Base-by-base conservation (phyloP, 257 asterid species). In the Nicotiana noctiflora region DNA sequence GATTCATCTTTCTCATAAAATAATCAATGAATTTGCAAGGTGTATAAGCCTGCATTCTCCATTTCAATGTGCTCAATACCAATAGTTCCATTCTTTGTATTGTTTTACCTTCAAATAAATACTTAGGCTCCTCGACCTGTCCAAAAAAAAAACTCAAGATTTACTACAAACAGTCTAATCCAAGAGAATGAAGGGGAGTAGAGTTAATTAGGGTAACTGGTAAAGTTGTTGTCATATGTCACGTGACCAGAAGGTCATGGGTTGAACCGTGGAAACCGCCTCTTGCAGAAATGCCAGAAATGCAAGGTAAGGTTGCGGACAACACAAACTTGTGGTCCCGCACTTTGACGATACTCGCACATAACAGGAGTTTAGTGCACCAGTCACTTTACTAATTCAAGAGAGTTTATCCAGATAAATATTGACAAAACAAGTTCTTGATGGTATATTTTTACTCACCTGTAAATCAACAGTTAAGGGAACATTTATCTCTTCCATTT, bases 11-110 rank as follows among this genome's bases (percentile, higher is more conserved):
- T 29, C 81, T 81, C 8, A 85, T 74, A 86, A 86, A 88, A 83
- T 88, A 88, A 85, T 92, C 93, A 4, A 91, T 75, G 92, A 87
- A 93, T 83, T 85, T 84, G 80, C 83, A 88, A 59, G 98, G 98
- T 17, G 98, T 93, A 76, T 80, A 82, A 56, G 96, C 84, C 67
- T 84, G 86, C 86, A 92, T 82, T 57, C 86, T 90, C 98, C 98
- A 94, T 21, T 88, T 80, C 92, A 94, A 87, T 81, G 80, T 80
- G 76, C 83, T 83, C 85, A 90, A 80, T 49, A 94, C 88, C 78
- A 92, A 25, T 80, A 93, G 84, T 88, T 94, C 98, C 98, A 93
- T 94, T 85, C 90, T 89, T 75, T 79, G 87, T 67, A 94, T 83
- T 11, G 92, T 89, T 81, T 88, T 89, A 12, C 88, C 93, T 57